Evolutionary conservation across 306 rosid species (phyloP), one percentile per base, ranked within the genome.

Genomic region (Lathyrus aphaca): DNA sequence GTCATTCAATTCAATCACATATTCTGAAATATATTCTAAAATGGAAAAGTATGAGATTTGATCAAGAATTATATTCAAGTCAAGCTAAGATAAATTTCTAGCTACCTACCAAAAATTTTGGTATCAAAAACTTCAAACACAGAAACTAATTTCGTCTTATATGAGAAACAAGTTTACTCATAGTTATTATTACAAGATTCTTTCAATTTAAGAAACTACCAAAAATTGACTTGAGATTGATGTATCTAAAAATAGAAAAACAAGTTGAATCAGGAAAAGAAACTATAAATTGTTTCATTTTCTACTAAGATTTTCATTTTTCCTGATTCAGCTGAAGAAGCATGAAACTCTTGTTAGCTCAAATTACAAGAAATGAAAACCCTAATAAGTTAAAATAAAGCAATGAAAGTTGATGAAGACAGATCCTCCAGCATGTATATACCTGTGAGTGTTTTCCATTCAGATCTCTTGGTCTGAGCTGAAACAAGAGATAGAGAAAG

Each of bases 381-480:
- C 11, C 19, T 17, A 46, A 3, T 46, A 15, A 38, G 45, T 43
- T 8, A 3, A 56, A 39, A 46, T 37, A 7, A 58, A 43, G 1
- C 11, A 61, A 71, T 17, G 56, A 17, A 59, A 53, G 63, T 18
- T 46, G 0, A 50, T 5, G 66, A 15, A 45, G 18, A 39, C 5
- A 74, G 73, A 69, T 71, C 70, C 35, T 54, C 13, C 4, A 67
- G 35, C 4, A 66, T 62, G n/a, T n/a, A 10, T 63, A 94, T 63
- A 94, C 98, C 97, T 1, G 6, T 19, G 45, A 90, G 92, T 10
- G 98, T 90, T 17, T 78, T 74, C 98, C 95, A 94, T 10, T 56
- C 62, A 80, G 97, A 87, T 87, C 91, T 75, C 91, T 56, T 56
- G 32, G 1, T 56, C 10, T 87, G 88, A 83, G 96, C 96, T 37